Conservation (phyloP, 108 stramenopile species). For the Schizochytrium sp. region DNA sequence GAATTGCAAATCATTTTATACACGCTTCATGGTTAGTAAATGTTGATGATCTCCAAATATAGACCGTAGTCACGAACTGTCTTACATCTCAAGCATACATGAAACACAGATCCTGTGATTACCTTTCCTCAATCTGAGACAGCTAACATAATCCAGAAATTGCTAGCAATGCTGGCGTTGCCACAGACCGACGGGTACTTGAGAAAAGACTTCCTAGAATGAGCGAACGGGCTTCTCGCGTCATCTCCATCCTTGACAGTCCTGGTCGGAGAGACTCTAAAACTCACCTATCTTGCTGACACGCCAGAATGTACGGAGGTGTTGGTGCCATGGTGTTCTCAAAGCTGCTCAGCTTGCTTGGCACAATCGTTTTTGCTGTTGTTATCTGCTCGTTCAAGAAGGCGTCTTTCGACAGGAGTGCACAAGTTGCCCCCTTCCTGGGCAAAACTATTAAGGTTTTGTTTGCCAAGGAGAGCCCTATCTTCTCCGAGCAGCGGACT, state of each 20-base stretch:
- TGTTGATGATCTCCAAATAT: no score
- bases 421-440: no score
- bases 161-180: no score
- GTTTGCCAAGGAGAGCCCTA: no score
- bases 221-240: neutral
- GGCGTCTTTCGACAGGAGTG: no score
- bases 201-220: neutral
- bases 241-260: neutral
- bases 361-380: no score
- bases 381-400: no score
- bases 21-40: no score
- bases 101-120: neutral
- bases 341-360: no score
- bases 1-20: neutral
- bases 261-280: no score
- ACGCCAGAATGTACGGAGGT: conserved; percentile 27
- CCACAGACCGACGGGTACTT: neutral
- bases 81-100: neutral
- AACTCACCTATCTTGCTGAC: conserved; percentile 27
- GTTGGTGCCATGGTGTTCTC: neutral
- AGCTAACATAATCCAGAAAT: neutral
- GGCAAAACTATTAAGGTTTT: no score
- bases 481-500: no score
- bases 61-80: neutral
- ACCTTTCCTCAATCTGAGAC: neutral